phyloP scores from a whole-genome alignment of 768 basidiomycete species.

The Pseudohyphozyma bogoriensis region DNA sequence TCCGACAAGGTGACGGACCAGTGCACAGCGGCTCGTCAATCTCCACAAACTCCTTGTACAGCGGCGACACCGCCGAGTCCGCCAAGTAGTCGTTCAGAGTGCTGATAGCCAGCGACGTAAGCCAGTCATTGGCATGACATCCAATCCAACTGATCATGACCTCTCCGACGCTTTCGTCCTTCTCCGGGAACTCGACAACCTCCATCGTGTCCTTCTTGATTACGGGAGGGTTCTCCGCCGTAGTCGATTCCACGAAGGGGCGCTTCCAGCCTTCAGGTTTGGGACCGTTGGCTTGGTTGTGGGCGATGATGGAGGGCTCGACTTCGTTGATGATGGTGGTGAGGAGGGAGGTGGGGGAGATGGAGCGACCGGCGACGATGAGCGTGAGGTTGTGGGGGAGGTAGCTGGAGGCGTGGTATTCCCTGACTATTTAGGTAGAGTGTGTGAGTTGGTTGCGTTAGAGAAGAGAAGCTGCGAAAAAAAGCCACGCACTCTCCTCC shows the following conservation, averaged over 20 bases:
- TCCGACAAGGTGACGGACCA: conserved; percentile 41
- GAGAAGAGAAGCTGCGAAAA: conserved; percentile 8
- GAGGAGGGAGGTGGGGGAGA: conserved; percentile 61
- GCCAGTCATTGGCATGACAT: conserved; percentile 57
- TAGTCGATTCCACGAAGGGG: conserved; percentile 82
- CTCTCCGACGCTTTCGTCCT: conserved; percentile 87
- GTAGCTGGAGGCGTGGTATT: conserved; percentile 82
- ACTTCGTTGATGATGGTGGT: conserved; percentile 70
- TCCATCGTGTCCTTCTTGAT: conserved; percentile 51
- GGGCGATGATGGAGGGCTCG: conserved; percentile 67
- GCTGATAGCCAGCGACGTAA: conserved; percentile 74
- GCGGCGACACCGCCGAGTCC: conserved; percentile 45
- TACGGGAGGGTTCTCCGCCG: conserved; percentile 48
- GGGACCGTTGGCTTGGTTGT: conserved; percentile 57
- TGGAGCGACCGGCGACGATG: conserved; percentile 74
- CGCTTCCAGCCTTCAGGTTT: conserved; percentile 77
- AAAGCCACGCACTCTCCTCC: conserved; percentile 59
- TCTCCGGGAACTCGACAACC: conserved; percentile 84
- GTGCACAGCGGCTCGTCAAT: conserved; percentile 73
- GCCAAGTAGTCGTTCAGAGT: conserved; percentile 80
- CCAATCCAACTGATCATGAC: conserved; percentile 66
- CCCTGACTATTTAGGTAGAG: conserved; percentile 51
- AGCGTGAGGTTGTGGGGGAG: conserved; percentile 87
- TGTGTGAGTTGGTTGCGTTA: not conserved
- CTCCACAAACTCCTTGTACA: conserved; percentile 78